Percentiles rank a stretch among this genome's conserved stretches.
Evolutionary conservation across 148 eudicot genomes (phyloP).

Genomic region (Chenopodium formosanum): DNA sequence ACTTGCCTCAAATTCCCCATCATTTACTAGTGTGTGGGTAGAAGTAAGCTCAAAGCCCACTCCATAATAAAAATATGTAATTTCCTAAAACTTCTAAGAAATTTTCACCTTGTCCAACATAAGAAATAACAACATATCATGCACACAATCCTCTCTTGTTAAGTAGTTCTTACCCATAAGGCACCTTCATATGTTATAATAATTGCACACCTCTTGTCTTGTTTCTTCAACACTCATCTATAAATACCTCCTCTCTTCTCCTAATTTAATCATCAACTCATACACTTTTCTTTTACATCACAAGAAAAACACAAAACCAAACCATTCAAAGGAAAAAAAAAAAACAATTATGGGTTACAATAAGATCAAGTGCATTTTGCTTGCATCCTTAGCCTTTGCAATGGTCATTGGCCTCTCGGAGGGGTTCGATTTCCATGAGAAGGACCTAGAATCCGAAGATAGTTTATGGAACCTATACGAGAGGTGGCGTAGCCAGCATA

Average conservation of each 20-base stretch:
- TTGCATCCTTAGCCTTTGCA: slow-evolving; percentile 46
- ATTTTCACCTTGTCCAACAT: background rate
- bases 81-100: background rate
- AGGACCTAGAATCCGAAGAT: slow-evolving; percentile 80
- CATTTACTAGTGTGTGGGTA: background rate
- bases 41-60: slow-evolving; percentile 6
- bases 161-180: slow-evolving; percentile 48
- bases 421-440: slow-evolving; percentile 63
- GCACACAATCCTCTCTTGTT: background rate
- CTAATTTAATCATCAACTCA: slow-evolving; percentile 14
- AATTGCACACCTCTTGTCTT: background rate
- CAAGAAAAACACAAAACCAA: slow-evolving; percentile 8
- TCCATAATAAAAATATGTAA: background rate
- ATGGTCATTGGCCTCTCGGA: slow-evolving; percentile 42
- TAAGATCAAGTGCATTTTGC: slow-evolving; percentile 32
- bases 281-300: slow-evolving; percentile 4
- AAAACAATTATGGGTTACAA: slow-evolving; percentile 40
- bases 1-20: no score
- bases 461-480: slow-evolving; percentile 77
- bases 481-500: slow-evolving; percentile 96
- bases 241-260: slow-evolving; percentile 30
- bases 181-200: slow-evolving; percentile 35
- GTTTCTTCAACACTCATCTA: slow-evolving; percentile 31
- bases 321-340: background rate
- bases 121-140: background rate